A percentile compares a stretch with the other conserved stretches of the same genome.
Evolutionary conservation across 1,139 yeast genomes (phyloP).

Genomic region (Diutina mesorugosa): DNA sequence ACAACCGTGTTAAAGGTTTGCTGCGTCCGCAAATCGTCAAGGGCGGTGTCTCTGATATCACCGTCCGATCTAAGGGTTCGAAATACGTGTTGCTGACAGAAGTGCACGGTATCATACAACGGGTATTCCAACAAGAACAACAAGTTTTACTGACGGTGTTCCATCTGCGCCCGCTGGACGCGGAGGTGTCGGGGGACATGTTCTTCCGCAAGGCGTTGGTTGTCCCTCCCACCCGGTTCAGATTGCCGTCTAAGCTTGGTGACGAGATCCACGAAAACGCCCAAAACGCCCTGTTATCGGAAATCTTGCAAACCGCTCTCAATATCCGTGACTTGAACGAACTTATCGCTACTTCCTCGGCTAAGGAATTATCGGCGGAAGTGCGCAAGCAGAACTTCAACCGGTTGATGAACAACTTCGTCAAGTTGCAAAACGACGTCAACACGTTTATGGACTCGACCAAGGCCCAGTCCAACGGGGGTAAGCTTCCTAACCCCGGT

Average conservation of each 20-base stretch:
- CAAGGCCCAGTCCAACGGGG: slow-evolving; percentile 58
- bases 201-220: slow-evolving; percentile 80
- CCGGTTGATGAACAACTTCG: slow-evolving; percentile 89
- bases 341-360: slow-evolving; percentile 43
- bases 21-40: slow-evolving; percentile 61
- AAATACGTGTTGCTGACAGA: slow-evolving; percentile 84
- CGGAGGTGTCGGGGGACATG: slow-evolving; percentile 60
- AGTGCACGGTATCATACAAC: slow-evolving; percentile 62
- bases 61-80: slow-evolving; percentile 18
- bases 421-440: slow-evolving; percentile 88
- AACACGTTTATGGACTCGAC: slow-evolving; percentile 89
- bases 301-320: slow-evolving; percentile 66
- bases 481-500: slow-evolving; percentile 81
- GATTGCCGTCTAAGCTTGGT: slow-evolving; percentile 93
- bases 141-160: slow-evolving; percentile 48
- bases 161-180: slow-evolving; percentile 61
- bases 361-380: slow-evolving; percentile 47
- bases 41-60: slow-evolving; percentile 5
- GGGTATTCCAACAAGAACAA: slow-evolving; percentile 66
- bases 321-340: slow-evolving; percentile 83
- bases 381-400: slow-evolving; percentile 66
- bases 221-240: slow-evolving; percentile 94
- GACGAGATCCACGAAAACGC: slow-evolving; percentile 92
- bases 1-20: slow-evolving; percentile 74
- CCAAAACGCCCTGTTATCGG: slow-evolving; percentile 79